A percentile compares a stretch with the other conserved stretches of the same genome.
phyloP scores from a whole-genome alignment of 495 filamentous ascomycete genomes.

The Penicillium angulare region DNA sequence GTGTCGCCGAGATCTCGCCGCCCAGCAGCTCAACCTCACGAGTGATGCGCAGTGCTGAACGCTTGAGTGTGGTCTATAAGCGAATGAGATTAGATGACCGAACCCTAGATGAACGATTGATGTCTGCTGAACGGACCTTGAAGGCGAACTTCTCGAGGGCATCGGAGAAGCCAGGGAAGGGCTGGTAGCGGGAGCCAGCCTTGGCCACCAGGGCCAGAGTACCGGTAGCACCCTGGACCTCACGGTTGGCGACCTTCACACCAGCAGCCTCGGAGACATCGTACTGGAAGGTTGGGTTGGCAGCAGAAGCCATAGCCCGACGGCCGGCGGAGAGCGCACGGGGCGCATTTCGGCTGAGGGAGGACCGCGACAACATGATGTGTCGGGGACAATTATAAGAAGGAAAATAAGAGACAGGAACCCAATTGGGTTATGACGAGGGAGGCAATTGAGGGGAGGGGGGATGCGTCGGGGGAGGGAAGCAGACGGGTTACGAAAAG shows the following conservation, averaged over 20 bases:
- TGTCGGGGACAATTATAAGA: conserved; percentile 38
- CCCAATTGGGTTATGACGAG: conserved; percentile 35
- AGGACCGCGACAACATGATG: conserved; percentile 82
- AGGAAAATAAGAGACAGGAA: conserved; percentile 25
- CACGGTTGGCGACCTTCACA: conserved; percentile 87
- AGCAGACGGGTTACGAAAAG: conserved; percentile 46
- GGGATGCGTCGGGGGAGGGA: conserved; percentile 27
- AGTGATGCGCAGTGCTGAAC: conserved; percentile 85
- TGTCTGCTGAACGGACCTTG: conserved; percentile 65
- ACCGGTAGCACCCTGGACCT: conserved; percentile 82
- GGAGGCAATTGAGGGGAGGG: conserved; percentile 42
- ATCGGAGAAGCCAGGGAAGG: conserved; percentile 82
- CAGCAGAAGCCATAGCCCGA: conserved; percentile 78
- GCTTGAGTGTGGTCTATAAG: conserved; percentile 74
- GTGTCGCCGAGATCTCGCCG: conserved; percentile 76
- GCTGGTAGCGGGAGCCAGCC: conserved; percentile 89
- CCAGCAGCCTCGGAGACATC: conserved; percentile 79
- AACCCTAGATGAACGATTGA: conserved; percentile 31
- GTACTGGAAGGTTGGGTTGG: conserved; percentile 81
- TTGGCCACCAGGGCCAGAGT: conserved; percentile 88
- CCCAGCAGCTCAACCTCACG: conserved; percentile 94
- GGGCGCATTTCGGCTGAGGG: conserved; percentile 73
- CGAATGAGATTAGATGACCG: background rate
- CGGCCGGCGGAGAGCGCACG: conserved; percentile 62
- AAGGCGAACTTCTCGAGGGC: conserved; percentile 92